phyloP scores from a whole-genome alignment of 2,329 filamentous ascomycete genomes.

The Cordyceps javanica region DNA sequence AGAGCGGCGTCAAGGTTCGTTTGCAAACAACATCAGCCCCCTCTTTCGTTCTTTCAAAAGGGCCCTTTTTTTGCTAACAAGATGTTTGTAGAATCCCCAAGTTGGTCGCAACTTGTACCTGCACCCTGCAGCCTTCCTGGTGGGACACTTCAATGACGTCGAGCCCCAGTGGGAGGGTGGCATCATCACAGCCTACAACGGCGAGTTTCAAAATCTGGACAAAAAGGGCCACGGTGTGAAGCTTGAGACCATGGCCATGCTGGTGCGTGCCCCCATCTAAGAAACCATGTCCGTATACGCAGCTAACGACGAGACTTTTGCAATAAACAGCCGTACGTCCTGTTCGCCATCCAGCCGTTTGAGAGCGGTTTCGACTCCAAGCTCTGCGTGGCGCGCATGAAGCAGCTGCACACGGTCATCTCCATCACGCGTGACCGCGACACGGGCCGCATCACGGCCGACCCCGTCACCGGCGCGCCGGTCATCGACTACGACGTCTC shows the following conservation, averaged over 20 bases:
- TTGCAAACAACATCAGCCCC: neutral
- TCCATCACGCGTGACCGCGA: slow-evolving; percentile 70
- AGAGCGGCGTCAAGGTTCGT: slow-evolving; percentile 64
- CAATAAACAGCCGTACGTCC: slow-evolving; percentile 37
- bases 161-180: slow-evolving; percentile 66
- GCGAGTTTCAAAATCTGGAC: slow-evolving; percentile 75
- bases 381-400: slow-evolving; percentile 59
- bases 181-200: slow-evolving; percentile 73
- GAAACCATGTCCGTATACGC: neutral
- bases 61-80: slow-evolving; percentile 18
- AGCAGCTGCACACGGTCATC: slow-evolving; percentile 67
- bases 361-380: slow-evolving; percentile 65
- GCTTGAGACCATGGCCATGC: slow-evolving; percentile 70
- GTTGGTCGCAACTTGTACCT: slow-evolving; percentile 77
- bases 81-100: slow-evolving; percentile 56
- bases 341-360: slow-evolving; percentile 61
- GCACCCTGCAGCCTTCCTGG: slow-evolving; percentile 61
- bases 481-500: slow-evolving; percentile 66
- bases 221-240: slow-evolving; percentile 75
- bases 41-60: neutral
- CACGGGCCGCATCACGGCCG: slow-evolving; percentile 65
- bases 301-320: slow-evolving; percentile 12
- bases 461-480: slow-evolving; percentile 58
- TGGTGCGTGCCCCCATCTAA: slow-evolving; percentile 32
- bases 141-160: slow-evolving; percentile 62